Evolutionary conservation across 2,329 filamentous ascomycete genomes (phyloP).

Genomic region (Aspergillus carbonarius): DNA sequence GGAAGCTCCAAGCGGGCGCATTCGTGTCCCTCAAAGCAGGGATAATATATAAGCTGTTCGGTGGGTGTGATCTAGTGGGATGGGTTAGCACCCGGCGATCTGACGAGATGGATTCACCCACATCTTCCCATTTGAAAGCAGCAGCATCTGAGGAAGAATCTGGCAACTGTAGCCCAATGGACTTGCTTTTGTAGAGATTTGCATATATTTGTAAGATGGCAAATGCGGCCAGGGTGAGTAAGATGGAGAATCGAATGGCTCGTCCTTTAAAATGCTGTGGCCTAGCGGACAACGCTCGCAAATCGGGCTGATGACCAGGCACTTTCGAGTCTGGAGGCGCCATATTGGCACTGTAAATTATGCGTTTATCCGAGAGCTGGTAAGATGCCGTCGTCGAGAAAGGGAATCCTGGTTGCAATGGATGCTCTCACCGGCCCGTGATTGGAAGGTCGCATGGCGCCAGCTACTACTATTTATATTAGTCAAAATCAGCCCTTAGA

Average conservation of each 20-base stretch:
- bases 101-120: background rate
- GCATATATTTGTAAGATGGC: background rate
- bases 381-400: background rate
- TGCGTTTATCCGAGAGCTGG: background rate
- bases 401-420: no score
- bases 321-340: background rate
- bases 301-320: background rate
- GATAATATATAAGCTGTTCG: conserved; percentile 1
- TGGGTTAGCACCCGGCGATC: background rate
- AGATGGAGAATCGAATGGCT: background rate
- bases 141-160: background rate
- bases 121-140: background rate
- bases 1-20: conserved; percentile 4
- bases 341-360: background rate
- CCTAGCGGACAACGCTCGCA: background rate
- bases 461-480: no score
- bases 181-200: background rate
- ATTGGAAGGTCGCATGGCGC: no score
- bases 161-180: background rate
- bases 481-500: background rate
- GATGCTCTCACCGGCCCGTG: no score
- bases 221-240: background rate
- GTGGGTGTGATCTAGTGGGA: background rate
- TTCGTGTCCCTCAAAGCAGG: conserved; percentile 1
- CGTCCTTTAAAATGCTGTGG: background rate